Evolutionary conservation across 2,329 filamentous ascomycete genomes (phyloP).

Genomic region (Venturia effusa): DNA sequence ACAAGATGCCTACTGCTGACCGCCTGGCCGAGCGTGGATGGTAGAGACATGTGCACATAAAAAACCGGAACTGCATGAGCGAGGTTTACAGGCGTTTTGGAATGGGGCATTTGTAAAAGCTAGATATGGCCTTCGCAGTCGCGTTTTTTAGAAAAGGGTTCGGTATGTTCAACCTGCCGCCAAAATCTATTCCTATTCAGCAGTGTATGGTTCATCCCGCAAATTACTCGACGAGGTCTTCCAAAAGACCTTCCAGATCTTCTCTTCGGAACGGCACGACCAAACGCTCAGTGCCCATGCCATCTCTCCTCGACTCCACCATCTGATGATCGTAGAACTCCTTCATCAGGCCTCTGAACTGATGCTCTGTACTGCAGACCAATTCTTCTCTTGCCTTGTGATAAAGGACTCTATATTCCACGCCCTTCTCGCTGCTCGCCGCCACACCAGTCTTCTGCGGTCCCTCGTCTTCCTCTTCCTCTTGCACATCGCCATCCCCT

Average conservation of each 20-base stretch:
- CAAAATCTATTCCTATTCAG: not conserved
- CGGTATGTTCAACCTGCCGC: not conserved
- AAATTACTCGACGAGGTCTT: conserved; percentile 49
- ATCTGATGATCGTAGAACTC: conserved; percentile 99
- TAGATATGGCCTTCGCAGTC: not conserved
- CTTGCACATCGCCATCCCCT: conserved; percentile 38
- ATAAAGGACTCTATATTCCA: conserved; percentile 87
- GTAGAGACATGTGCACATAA: conserved; percentile 39
- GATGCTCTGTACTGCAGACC: conserved; percentile 93
- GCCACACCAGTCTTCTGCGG: conserved; percentile 19
- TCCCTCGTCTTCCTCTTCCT: conserved; percentile 20
- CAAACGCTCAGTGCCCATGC: conserved; percentile 72
- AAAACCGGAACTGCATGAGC: not conserved
- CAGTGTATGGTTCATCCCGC: not conserved
- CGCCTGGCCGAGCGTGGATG: conserved; percentile 80
- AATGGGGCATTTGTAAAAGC: not conserved
- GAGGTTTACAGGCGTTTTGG: not conserved
- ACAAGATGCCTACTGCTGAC: conserved; percentile 63
- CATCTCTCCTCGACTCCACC: conserved; percentile 80
- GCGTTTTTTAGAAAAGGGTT: not conserved
- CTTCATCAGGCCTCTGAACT: conserved; percentile 85
- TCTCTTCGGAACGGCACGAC: conserved; percentile 78
- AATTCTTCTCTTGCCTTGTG: conserved; percentile 95
- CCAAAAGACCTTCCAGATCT: conserved; percentile 79
- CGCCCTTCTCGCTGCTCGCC: conserved; percentile 38